Evolutionary conservation across 345 rosid genomes (phyloP).

Genomic region (Diplotaxis tenuifolia): DNA sequence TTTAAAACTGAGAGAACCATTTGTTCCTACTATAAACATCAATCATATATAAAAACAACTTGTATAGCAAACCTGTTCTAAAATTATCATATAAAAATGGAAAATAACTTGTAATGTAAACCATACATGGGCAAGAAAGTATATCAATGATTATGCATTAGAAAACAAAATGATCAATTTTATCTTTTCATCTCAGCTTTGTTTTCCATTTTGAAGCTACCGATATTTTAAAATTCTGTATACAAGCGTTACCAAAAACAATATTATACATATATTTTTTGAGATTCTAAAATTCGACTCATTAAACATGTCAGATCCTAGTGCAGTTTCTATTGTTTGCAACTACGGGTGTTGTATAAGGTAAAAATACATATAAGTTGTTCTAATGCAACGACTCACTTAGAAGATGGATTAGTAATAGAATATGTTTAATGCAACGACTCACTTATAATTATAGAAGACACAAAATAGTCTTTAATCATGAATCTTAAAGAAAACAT

Average conservation of each 20-base stretch:
- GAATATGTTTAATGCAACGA: background rate
- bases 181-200: background rate
- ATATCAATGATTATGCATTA: slow-evolving; percentile 12
- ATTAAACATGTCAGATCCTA: slow-evolving; percentile 12
- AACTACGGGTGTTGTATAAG: background rate
- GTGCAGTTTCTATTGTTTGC: background rate
- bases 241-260: background rate
- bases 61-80: no score
- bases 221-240: background rate
- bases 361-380: background rate
- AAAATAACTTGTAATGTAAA: slow-evolving; percentile 9
- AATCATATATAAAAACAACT: no score
- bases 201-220: background rate
- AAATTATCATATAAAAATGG: background rate
- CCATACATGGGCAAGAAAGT: slow-evolving; percentile 8
- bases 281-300: slow-evolving; percentile 4
- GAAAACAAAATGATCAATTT: background rate
- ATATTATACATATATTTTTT: background rate
- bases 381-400: background rate
- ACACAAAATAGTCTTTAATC: background rate
- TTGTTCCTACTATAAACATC: background rate
- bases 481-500: background rate
- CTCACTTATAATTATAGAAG: background rate
- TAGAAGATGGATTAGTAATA: background rate
- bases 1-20: background rate